Base-by-base conservation (phyloP, 2,329 filamentous ascomycete species). In the Xylariomycetidae sp. region DNA sequence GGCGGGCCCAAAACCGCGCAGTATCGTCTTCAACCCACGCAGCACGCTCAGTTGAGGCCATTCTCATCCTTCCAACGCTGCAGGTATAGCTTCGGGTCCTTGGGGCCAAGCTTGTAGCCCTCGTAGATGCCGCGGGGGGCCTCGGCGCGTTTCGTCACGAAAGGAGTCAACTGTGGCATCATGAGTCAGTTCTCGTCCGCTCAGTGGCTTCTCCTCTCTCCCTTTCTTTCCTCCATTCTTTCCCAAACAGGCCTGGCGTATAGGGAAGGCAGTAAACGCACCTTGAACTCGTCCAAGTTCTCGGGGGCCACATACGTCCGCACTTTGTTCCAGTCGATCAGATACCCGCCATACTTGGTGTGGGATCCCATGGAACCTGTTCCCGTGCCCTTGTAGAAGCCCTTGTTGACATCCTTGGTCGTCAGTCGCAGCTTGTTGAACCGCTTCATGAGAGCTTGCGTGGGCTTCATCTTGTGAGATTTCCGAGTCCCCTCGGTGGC, bases 331-430 rank as follows among this genome's bases (percentile, higher is more conserved):
- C 75, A 94, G 47, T 96, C 84, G 47, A 96, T 80, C 29, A 79
- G 60, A 61, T 92, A 98, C 31, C 81, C 81, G 60, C 90, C 92
- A 57, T 79, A 76, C 58, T 85, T 84, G 34, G 85, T 89, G 64
- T 93, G 86, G 10, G 70, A 65, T 59, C 92, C 92, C 79, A 93
- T 88, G 25, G 84, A 79, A 2, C 92, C 92, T 1, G 87, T 82
- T 29, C 89, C 74, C 52, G 84, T 95, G 57, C 92, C 92, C 72
- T 96, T 96, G 78, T 98, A 98, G 76, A 82, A 98, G 48, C 89
- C 90, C 57, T 87, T 86, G 59, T 83, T 85, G 58, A 90, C 82
- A 63, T 92, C 82, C 66, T 98, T 98, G 48, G 90, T 94, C 10
- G 86, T 95, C 54, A 98, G 76, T 33, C 74, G 72, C 38, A 89